Evolutionary conservation across 352 stramenopile genomes (phyloP), one percentile per base, ranked within the genome.

Genomic region (Phytopythium kandeliae): DNA sequence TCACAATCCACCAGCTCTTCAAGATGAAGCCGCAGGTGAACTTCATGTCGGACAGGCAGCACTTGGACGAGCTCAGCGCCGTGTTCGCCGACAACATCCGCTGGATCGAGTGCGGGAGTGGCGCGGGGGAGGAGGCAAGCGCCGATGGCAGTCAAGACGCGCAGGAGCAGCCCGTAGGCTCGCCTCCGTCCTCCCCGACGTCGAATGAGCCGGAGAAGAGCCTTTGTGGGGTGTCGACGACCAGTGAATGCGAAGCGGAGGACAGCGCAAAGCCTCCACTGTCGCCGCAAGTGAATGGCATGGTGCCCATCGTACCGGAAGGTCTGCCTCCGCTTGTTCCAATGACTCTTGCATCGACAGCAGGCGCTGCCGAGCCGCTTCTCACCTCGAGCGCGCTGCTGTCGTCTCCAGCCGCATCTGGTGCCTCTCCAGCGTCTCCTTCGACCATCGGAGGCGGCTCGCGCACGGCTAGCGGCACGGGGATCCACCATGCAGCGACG

Each of bases 11-110:
- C 22, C 74, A 88, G 57, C 63, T 85, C 45, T 69, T 86, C 57
- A 85, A 85, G 51, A 77, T 85, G 60, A 71, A 74, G 28, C 73
- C 75, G 2, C 71, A 86, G 48, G 69, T 86, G 48, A 80, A 71
- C 48, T 83, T 85, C 43, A 57, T 86, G 48, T 79, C 78, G 16
- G 78, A 87, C 57, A 69, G 69, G 25, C 69, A 85, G 37, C 73
- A 82, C 41, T 47, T 87, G 33, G 78, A 85, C 35, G 75, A 85
- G 30, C 80, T 89, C 24, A 80, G 73, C 19, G 66, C 71, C 31
- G 51, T 75, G 30, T 89, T 89, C 22, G 58, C 66, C 9, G 66
- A 71, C 33, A 73, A 67, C 53, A 67, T 78, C 24, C 61, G 54
- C 30, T 53, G 49, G 16, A 56, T 63, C 10, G 64, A 71, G 21